Base-by-base conservation (phyloP, 2,329 filamentous ascomycete species). In the Penicillium corylophilum region DNA sequence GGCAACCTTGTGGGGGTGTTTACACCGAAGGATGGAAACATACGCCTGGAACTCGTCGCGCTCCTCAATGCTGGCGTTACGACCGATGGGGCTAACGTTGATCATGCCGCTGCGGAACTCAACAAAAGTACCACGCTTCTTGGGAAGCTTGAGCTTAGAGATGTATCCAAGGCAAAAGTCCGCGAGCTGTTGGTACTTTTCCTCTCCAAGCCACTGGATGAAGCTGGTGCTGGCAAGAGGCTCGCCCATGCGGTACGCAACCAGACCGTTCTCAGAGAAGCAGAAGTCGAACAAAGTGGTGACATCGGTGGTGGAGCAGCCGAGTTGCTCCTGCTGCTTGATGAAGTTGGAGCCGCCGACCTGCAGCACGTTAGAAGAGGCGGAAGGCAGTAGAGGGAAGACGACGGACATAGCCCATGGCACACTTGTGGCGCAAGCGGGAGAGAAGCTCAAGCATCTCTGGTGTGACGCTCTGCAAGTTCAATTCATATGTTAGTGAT, bases 251-350 rank as follows among this genome's bases (percentile, higher is more conserved):
- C 91, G 90, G 81, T 82, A 95, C 39, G 93, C 94, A 1, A 89
- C 95, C 62, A 99, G 84, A 10, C 94, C 94, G 77, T 99, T 99
- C 79, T 99, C 94, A 53, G 91, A 80, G 78, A 99, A 99, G 83
- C 88, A 94, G 78, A 90, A 99, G 80, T 99, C 94, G 79, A 99
- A 99, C 66, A 97, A 85, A 56, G 84, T 79, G 46, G 86, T 91
- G 55, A 97, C 93, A 63, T 79, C 72, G 62, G 87, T 81, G 51
- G 81, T 77, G 23, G 82, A 71, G 4, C 83, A 81, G 71, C 91
- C 91, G 56, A 97, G 83, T 78, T 97, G 93, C 75, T 97, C 94
- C 75, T 97, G 90, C 77, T 97, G 94, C 80, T 99, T 97, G 71
- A 74, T 77, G 57, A 96, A 83, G 80, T 97, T 88, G 65, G 89